Conservation (phyloP, 768 basidiomycete genomes). For the Rhodotorula babjevae region DNA sequence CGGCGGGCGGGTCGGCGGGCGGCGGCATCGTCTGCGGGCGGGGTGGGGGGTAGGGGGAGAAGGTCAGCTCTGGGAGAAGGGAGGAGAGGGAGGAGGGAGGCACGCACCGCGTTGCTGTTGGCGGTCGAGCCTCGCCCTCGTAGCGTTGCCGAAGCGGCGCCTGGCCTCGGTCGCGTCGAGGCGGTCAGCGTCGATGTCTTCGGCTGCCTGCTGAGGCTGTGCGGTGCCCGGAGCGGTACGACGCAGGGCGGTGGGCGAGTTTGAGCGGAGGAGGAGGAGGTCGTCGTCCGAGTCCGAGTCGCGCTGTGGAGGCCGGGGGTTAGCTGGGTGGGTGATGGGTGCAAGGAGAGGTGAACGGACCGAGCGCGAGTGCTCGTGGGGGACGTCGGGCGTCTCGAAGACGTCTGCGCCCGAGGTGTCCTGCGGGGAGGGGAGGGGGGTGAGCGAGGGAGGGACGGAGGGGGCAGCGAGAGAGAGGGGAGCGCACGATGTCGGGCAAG, state of each 20-base stretch:
- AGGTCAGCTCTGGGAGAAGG: not conserved
- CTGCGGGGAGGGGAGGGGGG: slow-evolving; percentile 49
- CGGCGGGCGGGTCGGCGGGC: not conserved
- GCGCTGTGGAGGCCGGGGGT: slow-evolving; percentile 13
- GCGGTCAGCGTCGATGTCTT: slow-evolving; percentile 14
- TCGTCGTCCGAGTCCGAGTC: slow-evolving; percentile 41
- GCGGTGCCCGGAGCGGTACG: not conserved
- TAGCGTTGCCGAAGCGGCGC: slow-evolving; percentile 22
- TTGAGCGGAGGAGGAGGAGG: slow-evolving; percentile 16
- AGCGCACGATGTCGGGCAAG: slow-evolving; percentile 82
- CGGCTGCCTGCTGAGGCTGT: not conserved
- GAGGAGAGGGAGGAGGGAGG: not conserved
- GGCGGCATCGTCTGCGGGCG: not conserved
- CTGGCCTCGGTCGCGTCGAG: slow-evolving; percentile 27
- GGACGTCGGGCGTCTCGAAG: slow-evolving; percentile 80
- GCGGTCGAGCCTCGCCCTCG: not conserved
- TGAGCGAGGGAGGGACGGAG: slow-evolving; percentile 13
- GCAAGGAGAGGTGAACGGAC: slow-evolving; percentile 3
- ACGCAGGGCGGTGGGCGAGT: not conserved
- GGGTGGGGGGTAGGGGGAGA: too few relatives aligned
- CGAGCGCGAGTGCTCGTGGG: slow-evolving; percentile 51
- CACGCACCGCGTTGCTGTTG: slow-evolving; percentile 1
- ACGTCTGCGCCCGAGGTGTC: slow-evolving; percentile 79
- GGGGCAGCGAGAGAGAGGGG: too few relatives aligned
- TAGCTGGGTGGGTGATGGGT: not conserved